A percentile compares a stretch with the other conserved stretches of the same genome.
Conservation (phyloP, 306 rosid species). For the Luffa aegyptiaca region DNA sequence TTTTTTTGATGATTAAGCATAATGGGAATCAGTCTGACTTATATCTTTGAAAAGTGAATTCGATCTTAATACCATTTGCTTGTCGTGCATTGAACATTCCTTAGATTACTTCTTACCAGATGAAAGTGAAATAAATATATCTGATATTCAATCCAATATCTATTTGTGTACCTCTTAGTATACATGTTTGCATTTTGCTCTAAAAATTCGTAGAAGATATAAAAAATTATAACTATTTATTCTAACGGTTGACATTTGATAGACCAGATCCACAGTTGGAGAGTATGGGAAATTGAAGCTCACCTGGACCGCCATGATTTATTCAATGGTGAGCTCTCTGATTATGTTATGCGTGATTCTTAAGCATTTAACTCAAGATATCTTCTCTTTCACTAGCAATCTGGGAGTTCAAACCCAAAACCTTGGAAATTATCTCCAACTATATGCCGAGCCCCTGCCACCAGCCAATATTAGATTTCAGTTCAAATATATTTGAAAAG, state of each 20-base stretch:
- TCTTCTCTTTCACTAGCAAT: neutral
- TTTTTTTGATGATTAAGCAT: neutral
- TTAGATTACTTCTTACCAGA: neutral
- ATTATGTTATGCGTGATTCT: neutral
- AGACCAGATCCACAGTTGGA: slow-evolving; percentile 90
- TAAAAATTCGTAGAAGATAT: neutral
- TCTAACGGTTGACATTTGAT: slow-evolving; percentile 19
- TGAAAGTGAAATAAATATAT: neutral
- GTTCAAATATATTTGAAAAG: neutral
- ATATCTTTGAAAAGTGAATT: neutral
- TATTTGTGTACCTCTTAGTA: neutral
- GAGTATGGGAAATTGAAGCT: slow-evolving; percentile 91
- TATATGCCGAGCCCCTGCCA: neutral
- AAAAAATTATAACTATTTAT: neutral
- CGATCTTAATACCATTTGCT: neutral
- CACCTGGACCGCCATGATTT: slow-evolving; percentile 54
- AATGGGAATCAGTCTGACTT: neutral
- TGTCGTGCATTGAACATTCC: neutral
- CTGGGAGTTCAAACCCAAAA: neutral
- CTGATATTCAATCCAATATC: neutral
- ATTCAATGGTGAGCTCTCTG: slow-evolving; percentile 45
- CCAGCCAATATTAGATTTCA: neutral
- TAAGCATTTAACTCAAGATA: neutral
- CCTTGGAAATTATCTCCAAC: neutral
- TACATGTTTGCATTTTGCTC: neutral